Evolutionary conservation across 2,329 filamentous ascomycete genomes (phyloP).

Genomic region (Colletotrichum viniferum): DNA sequence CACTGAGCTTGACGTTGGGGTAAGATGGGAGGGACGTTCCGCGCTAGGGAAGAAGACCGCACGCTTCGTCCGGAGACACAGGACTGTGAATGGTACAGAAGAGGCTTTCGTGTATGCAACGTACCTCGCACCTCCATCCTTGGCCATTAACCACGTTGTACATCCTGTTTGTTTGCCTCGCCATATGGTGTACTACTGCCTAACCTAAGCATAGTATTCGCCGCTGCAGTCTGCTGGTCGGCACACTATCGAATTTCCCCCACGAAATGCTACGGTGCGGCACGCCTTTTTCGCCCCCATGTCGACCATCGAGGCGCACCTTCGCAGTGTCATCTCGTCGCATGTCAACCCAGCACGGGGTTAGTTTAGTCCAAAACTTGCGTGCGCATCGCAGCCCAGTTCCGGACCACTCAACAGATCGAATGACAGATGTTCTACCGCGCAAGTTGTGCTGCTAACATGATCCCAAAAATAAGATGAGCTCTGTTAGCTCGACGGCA

Average conservation of each 20-base stretch:
- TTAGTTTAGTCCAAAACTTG: background rate
- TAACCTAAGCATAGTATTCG: background rate
- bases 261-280: constrained; percentile 15
- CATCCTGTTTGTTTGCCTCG: background rate
- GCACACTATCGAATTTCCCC: constrained; percentile 5
- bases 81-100: background rate
- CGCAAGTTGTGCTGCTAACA: background rate
- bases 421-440: constrained; percentile 7
- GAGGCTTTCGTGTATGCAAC: constrained; percentile 16
- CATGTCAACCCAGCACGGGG: background rate
- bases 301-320: background rate
- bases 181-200: background rate
- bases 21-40: background rate
- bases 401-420: background rate
- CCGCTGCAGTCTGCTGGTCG: background rate
- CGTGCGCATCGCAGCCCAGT: background rate
- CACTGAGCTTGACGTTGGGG: background rate
- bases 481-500: background rate
- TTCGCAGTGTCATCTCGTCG: background rate
- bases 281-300: background rate
- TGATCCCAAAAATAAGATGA: constrained; percentile 1
- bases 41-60: background rate
- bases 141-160: background rate
- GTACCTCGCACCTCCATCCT: background rate
- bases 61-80: background rate